Evolutionary conservation across 2,329 filamentous ascomycete species (phyloP), one percentile per base, ranked within the genome.

Genomic region (Fusarium phyllophilum): DNA sequence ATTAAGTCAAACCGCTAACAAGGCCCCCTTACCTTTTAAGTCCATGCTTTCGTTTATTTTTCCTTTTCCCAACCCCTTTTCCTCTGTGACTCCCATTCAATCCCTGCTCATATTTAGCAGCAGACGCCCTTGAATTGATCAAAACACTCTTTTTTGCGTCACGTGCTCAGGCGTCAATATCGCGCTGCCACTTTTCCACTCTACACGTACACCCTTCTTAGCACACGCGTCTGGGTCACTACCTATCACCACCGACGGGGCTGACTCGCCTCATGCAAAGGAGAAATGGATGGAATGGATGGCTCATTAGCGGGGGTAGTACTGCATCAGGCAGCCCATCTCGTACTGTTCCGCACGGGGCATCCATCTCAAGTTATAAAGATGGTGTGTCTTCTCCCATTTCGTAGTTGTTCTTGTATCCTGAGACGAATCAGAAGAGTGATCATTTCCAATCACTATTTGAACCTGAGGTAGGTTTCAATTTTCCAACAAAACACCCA

Each of bases 391-490:
- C 51, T 56, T 62, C 62, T 72, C 41, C 29, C 48, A 54, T 60
- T 39, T 39, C 44, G 48, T 57, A 54, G 45, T 39, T 61, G 55
- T 34, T 39, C 26, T 39, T 41, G 42, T 44, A 69, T 64, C 49
- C 48, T 48, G 57, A 66, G 68, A 59, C 33, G 56, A 58, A 63
- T 62, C 36, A 79, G 76, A 76, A 76, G 74, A 78, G 55, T 51
- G 64, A 45, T 45, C 31, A 62, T 64, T 66, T 68, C 45, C 49
- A 51, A 55, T 70, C 52, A 51, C 61, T 65, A 61, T 75, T 75
- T 72, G 71, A 74, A 75, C 79, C 78, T 78, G 72, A 81, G 80
- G 81, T 82, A 83, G 76, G 81, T 81, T 74, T 66, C 51, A 60
- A 54, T 36, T 26, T 62, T 26, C 26, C 44, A 44, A 44, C 41